Percentiles rank a stretch among this genome's conserved stretches.
Conservation (phyloP, 169 alveolate genomes). For the Theileria orientalis region DNA sequence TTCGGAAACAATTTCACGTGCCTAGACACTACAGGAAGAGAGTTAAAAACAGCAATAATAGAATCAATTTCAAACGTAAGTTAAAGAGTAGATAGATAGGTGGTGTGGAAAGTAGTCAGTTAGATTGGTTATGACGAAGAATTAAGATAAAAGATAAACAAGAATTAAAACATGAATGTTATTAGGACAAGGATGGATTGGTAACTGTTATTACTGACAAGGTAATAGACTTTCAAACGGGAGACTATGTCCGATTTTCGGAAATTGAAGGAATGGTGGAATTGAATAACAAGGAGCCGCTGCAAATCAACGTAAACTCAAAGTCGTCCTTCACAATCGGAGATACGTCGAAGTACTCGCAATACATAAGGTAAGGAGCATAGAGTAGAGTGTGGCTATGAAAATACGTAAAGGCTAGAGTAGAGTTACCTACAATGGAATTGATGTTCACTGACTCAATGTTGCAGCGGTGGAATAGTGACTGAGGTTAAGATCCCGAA, state of each 20-base stretch:
- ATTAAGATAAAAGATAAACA: constrained; percentile 7
- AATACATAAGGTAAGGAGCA: constrained; percentile 56
- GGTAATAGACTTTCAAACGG: constrained; percentile 86
- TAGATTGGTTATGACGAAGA: no score
- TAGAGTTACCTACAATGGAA: no score
- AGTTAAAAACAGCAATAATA: constrained; percentile 80
- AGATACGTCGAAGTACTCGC: constrained; percentile 81
- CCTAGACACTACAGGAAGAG: constrained; percentile 85
- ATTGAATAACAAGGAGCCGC: constrained; percentile 88
- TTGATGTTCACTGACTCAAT: no score
- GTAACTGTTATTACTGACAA: constrained; percentile 46
- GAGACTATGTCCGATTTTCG: constrained; percentile 91
- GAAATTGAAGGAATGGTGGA: constrained; percentile 97
- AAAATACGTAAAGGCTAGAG: no score
- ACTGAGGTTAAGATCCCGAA: constrained; percentile 89
- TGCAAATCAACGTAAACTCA: constrained; percentile 82
- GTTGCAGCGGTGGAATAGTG: constrained; percentile 60
- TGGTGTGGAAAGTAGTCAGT: no score
- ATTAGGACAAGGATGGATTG: constrained; percentile 51
- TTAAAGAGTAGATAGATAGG: neutral
- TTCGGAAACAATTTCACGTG: constrained; percentile 88
- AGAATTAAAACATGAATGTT: no score
- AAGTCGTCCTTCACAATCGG: constrained; percentile 87
- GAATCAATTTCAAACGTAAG: constrained; percentile 76
- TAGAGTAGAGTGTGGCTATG: neutral